These are phyloP conservation scores for Gaillardinia entomophila DNA, from an alignment of 805 yeast species.

Conservation along the genomic window DNA sequence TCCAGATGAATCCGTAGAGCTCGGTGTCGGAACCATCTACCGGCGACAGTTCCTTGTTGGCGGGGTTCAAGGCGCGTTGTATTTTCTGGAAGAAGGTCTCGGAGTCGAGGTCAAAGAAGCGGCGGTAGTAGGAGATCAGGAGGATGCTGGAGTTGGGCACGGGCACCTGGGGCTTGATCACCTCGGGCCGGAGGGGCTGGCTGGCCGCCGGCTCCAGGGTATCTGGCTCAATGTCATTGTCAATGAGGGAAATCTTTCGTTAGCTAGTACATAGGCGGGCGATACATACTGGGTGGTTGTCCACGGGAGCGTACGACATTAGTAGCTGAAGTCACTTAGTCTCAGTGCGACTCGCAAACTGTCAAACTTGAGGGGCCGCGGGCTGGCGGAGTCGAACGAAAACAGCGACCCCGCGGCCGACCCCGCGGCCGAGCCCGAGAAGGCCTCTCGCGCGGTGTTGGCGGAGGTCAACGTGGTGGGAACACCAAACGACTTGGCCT, in stretches of 20 bases:
- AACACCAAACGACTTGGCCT: neutral
- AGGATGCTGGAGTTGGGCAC: slow-evolving; percentile 36
- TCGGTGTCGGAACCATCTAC: slow-evolving; percentile 46
- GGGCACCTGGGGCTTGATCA: slow-evolving; percentile 22
- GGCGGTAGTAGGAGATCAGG: slow-evolving; percentile 54
- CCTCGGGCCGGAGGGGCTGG: slow-evolving; percentile 7
- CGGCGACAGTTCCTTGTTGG: slow-evolving; percentile 17
- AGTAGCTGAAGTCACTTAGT: neutral
- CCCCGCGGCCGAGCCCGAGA: neutral
- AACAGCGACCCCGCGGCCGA: neutral
- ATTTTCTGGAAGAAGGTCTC: slow-evolving; percentile 53
- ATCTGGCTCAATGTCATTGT: slow-evolving; percentile 8
- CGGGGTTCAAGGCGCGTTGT: slow-evolving; percentile 52
- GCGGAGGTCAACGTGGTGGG: neutral
- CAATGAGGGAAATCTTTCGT: slow-evolving; percentile 7
- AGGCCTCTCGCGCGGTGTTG: slow-evolving; percentile 2
- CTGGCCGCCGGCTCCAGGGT: neutral
- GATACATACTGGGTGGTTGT: slow-evolving; percentile 1
- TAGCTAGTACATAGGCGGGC: neutral
- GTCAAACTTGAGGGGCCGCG: neutral
- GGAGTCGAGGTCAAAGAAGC: slow-evolving; percentile 67
- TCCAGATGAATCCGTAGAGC: slow-evolving; percentile 87
- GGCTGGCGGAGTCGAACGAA: neutral
- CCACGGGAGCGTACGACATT: neutral
- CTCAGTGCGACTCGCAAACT: slow-evolving; percentile 1